Evolutionary conservation across 2,329 filamentous ascomycete genomes (phyloP), one percentile per base, ranked within the genome.

Genomic region (Ophiosphaerella korrae): DNA sequence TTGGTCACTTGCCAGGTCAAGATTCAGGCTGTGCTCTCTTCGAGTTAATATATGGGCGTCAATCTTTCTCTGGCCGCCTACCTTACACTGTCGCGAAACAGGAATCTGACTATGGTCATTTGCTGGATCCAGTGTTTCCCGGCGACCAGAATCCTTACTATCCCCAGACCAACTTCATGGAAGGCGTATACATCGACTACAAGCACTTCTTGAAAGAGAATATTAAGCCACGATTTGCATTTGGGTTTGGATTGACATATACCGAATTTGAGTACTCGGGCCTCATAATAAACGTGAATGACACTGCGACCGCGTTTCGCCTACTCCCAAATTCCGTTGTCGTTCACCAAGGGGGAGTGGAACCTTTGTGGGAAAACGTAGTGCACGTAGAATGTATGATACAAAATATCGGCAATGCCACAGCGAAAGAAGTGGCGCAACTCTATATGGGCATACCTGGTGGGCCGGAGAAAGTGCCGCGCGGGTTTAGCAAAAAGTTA

Each of bases 131-230:
- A 9, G 33, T 14, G 13, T 13, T 32, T 7, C 39, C 39, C 12
- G 32, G 39, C 24, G 14, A 42, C 23, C 6, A 42, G 5, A 42
- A 9, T 9, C 39, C 39, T 18, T 39, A 42, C 29, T 42, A 42
- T 33, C 26, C 66, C 29, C 60, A 64, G 16, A 75, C 84, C 18
- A 81, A 89, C 60, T 94, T 90, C 68, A 76, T 77, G 3, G 89
- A 93, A 71, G 89, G 89, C 14, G 78, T 87, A 45, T 90, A 90
- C 70, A 90, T 94, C 67, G 90, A 93, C 73, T 90, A 90, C 74
- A 83, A 87, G 37, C 78, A 85, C 64, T 89, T 93, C 44, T 89
- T 93, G 73, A 78, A 78, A 57, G 65, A 79, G 42, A 77, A 82
- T 53, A 80, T 82, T 39, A 82, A 82, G 1, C 88, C 89, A 1